phyloP scores from a whole-genome alignment of 805 yeast genomes.

The Kluyveromyces siamensis region DNA sequence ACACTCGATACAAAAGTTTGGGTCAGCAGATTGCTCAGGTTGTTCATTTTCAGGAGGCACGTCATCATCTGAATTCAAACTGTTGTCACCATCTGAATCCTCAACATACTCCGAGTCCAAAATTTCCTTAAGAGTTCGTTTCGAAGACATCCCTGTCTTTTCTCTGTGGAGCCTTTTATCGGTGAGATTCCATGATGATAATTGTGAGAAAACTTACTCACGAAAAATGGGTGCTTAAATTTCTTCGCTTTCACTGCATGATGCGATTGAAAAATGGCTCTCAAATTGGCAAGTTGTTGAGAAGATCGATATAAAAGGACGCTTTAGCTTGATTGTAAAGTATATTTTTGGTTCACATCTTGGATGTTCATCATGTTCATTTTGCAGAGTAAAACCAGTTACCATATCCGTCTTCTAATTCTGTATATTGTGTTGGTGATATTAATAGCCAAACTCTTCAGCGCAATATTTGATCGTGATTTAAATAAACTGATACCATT shows the following conservation, averaged over 20 bases:
- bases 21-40: constrained; percentile 19
- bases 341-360: background rate
- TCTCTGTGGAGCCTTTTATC: background rate
- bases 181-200: background rate
- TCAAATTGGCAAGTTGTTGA: background rate
- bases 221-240: background rate
- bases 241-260: background rate
- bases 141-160: constrained; percentile 6
- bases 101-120: constrained; percentile 31
- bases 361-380: background rate
- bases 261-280: background rate
- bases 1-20: constrained; percentile 56
- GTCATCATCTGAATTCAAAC: constrained; percentile 11
- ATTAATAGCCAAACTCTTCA: background rate
- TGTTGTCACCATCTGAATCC: constrained; percentile 23
- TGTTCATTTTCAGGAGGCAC: constrained; percentile 21
- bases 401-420: background rate
- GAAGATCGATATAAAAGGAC: background rate
- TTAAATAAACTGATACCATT: background rate
- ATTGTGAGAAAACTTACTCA: background rate
- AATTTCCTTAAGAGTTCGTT: constrained; percentile 30
- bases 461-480: background rate
- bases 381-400: background rate
- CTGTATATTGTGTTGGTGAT: background rate
- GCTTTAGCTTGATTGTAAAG: background rate